Evolutionary conservation across 2,329 filamentous ascomycete species (phyloP).

Genomic region (Exophiala mesophila): DNA sequence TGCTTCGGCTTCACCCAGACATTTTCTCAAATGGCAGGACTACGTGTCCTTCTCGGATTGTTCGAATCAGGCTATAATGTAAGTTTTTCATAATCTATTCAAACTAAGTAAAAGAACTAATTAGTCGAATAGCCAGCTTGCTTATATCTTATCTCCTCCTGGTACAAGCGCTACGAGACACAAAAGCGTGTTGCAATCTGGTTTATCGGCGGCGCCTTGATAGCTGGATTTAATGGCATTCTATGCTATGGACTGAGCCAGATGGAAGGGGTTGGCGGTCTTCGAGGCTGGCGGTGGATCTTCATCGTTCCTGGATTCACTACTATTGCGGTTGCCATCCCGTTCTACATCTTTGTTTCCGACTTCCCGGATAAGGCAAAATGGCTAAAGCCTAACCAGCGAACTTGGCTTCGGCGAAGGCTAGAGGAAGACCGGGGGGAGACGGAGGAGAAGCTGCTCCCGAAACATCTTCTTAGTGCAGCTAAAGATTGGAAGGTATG

Average conservation of each 20-base stretch:
- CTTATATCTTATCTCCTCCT: conserved; percentile 17
- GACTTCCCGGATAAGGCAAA: conserved; percentile 7
- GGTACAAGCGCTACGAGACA: conserved; percentile 34
- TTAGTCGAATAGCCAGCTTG: neutral
- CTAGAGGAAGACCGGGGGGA: neutral
- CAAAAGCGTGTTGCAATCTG: conserved; percentile 32
- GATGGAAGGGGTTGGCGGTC: conserved; percentile 26
- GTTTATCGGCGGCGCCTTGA: conserved; percentile 31
- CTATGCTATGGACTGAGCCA: conserved; percentile 48
- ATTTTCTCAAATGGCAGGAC: neutral
- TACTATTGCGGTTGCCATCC: conserved; percentile 3
- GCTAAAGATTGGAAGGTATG: neutral
- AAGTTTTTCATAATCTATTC: neutral
- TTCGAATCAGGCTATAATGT: neutral
- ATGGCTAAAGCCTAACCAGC: conserved; percentile 3
- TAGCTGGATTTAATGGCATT: conserved; percentile 52
- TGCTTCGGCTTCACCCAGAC: neutral
- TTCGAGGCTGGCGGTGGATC: conserved; percentile 36
- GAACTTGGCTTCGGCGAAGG: neutral
- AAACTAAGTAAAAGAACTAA: neutral
- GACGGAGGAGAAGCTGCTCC: neutral
- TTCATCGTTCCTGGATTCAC: conserved; percentile 22
- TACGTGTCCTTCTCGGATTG: neutral
- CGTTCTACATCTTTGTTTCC: conserved; percentile 1
- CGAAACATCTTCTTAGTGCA: neutral